Base-by-base conservation (phyloP, 495 filamentous ascomycete species). In the Daldinia grandis region DNA sequence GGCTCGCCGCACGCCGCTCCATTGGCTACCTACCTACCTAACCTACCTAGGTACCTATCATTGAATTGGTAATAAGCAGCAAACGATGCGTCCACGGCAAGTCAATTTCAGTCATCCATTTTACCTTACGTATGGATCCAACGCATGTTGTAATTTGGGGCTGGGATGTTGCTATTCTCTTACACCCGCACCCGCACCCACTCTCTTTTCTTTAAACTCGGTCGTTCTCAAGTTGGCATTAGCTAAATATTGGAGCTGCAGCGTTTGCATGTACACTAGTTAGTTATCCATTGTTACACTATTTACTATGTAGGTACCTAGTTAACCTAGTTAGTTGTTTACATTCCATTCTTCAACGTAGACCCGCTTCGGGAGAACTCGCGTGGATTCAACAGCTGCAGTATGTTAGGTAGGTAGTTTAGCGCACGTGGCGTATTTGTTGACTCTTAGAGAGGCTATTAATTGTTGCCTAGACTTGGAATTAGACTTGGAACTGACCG, bases 121-220 rank as follows among this genome's bases (percentile, higher is more conserved):
- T 50, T 25, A 33, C n/a, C 27, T 50, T 25, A 47, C 42, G 42
- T 24, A 35, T 37, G 21, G 25, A 24, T 62, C 47, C 57, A 44
- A 21, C 24, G 8, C 50, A 64, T 61, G 67, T 56, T 64, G 47
- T 38, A 49, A 64, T 64, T 37, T n/a, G 15, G 24, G 19, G 25
- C 24, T 60, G n/a, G 28, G 24, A 60, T 68, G 42, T 68, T 68
- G 66, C 33, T 58, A 68, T 62, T 58, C 33, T 31, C 37, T 14
- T 57, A 24, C 21, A 40, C 19, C 28, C 28, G 19, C 62, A 28
- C 31, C n/a, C 28, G 8, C n/a, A n/a, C n/a, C n/a, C n/a, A n/a
- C n/a, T n/a, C 50, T 30, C 1, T 14, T 8, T 24, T 40, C 28
- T 8, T 14, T 62, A 25, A 31, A 53, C 31, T 50, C 27, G 31